Evolutionary conservation across 352 stramenopile species (phyloP).

Genomic region (Aphanomyces stellatus): DNA sequence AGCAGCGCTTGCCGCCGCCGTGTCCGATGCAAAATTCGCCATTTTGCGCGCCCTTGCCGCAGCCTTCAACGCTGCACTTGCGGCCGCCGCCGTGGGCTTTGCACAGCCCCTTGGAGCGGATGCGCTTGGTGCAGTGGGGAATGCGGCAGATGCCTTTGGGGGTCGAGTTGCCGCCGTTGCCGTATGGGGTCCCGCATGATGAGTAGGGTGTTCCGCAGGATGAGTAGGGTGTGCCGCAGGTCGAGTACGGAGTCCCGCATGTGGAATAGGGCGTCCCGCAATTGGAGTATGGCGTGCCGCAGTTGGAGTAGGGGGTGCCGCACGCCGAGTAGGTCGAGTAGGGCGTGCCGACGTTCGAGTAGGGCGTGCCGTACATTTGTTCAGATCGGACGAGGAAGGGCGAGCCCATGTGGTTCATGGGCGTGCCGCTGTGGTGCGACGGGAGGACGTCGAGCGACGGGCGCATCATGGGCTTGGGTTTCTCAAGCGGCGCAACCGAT

Average conservation of each 20-base stretch:
- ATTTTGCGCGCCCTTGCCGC: conserved; percentile 67
- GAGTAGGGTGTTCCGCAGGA: neutral
- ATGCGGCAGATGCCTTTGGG: conserved; percentile 17
- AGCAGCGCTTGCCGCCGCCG: conserved; percentile 75
- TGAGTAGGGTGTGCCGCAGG: neutral
- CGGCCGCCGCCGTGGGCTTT: conserved; percentile 79
- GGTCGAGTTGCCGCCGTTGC: neutral
- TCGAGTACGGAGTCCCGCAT: neutral
- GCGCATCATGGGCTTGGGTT: neutral
- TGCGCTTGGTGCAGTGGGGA: conserved; percentile 20
- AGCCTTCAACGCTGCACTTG: conserved; percentile 51
- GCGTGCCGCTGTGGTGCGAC: neutral
- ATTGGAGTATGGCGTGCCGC: neutral
- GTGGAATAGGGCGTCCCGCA: neutral
- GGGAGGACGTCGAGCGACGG: neutral
- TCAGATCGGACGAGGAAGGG: conserved; percentile 6
- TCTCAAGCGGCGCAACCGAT: neutral
- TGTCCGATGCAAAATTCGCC: conserved; percentile 83
- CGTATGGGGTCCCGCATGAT: neutral
- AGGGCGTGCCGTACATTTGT: conserved; percentile 6
- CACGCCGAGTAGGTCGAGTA: conserved; percentile 1
- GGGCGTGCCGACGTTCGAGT: neutral
- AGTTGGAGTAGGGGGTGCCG: neutral
- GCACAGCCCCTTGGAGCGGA: conserved; percentile 71
- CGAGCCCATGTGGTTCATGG: neutral